A percentile compares a stretch with the other conserved stretches of the same genome.
Evolutionary conservation across 2,329 filamentous ascomycete species (phyloP).

Genomic region (Massarina eburnea): DNA sequence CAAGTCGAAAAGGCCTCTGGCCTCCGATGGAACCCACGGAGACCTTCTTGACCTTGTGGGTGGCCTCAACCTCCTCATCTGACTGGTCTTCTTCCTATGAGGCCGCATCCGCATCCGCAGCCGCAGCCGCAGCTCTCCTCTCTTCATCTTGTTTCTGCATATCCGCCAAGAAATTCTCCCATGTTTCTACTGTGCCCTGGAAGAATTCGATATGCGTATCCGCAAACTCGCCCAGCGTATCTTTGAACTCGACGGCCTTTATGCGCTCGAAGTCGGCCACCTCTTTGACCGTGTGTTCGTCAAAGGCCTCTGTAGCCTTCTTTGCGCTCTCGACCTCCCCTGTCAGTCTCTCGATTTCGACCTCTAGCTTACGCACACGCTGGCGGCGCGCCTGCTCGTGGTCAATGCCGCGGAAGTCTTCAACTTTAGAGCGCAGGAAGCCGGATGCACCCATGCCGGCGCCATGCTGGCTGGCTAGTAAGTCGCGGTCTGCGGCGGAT

Average conservation of each 20-base stretch:
- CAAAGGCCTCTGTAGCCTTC: constrained; percentile 86
- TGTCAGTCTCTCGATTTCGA: constrained; percentile 89
- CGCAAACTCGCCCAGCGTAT: constrained; percentile 79
- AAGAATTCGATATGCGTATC: constrained; percentile 89
- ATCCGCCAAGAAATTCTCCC: constrained; percentile 87
- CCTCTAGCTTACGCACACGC: constrained; percentile 82
- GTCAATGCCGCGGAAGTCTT: constrained; percentile 94
- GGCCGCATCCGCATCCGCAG: not conserved
- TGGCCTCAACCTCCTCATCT: not conserved
- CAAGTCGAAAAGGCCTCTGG: not conserved
- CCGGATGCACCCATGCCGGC: constrained; percentile 72
- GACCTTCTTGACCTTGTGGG: not conserved
- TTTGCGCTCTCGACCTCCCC: constrained; percentile 83
- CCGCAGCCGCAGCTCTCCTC: constrained; percentile 23
- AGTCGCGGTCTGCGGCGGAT: constrained; percentile 82
- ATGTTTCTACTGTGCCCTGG: constrained; percentile 73
- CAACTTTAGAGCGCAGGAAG: constrained; percentile 90
- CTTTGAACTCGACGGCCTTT: constrained; percentile 89
- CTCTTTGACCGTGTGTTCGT: constrained; percentile 93
- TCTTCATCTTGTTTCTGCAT: constrained; percentile 70
- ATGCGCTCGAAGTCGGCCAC: constrained; percentile 94
- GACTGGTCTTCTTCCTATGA: not conserved
- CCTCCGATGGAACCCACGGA: not conserved
- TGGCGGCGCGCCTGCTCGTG: constrained; percentile 90
- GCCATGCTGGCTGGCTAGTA: constrained; percentile 67